Evolutionary conservation across 176 grass and related monocot species (phyloP), one percentile per base, ranked within the genome.

Genomic region (Eragrostis nindensis): DNA sequence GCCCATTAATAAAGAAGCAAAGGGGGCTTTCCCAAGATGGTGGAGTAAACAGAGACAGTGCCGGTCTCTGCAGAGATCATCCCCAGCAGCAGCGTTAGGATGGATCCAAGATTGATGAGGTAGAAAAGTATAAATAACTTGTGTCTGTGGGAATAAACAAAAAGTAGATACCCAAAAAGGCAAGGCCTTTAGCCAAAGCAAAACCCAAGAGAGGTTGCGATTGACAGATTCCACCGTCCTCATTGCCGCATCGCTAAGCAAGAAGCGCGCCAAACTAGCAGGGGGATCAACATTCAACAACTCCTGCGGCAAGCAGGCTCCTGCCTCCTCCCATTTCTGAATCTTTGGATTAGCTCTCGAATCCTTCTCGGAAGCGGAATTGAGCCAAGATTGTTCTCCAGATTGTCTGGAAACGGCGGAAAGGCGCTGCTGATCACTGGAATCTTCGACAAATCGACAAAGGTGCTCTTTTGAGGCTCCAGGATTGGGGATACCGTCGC

Each of bases 61-160:
- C 16, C 41, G 9, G 46, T 60, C 19, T 21, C 62, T 70, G 83
- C n/a, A 62, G 57, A 74, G 66, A 87, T 82, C 48, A 81, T 87
- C 80, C 46, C 57, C 55, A 43, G 29, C 55, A 43, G 29, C 57
- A 60, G 6, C 40, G 47, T 71, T 22, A n/a, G n/a, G n/a, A n/a
- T n/a, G 32, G 32, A 36, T 36, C 32, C 32, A 36, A 36, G 32
- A 36, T 36, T 36, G 32, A 36, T 36, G 32, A 36, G 32, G 32
- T 9, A 76, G 19, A 71, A 18, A 13, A 26, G 14, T 49, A 52
- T 14, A 43, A 38, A 32, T n/a, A 5, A 22, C 7, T 13, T 76
- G 40, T 77, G 39, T 64, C 8, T 60, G 26, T 26, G 50, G 61
- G 44, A 40, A 7, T 10, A 66, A 66, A 55, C 36, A 21, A 27